Conservation (phyloP, 2,329 filamentous ascomycete species). For the Talaromyces albobiverticillius region DNA sequence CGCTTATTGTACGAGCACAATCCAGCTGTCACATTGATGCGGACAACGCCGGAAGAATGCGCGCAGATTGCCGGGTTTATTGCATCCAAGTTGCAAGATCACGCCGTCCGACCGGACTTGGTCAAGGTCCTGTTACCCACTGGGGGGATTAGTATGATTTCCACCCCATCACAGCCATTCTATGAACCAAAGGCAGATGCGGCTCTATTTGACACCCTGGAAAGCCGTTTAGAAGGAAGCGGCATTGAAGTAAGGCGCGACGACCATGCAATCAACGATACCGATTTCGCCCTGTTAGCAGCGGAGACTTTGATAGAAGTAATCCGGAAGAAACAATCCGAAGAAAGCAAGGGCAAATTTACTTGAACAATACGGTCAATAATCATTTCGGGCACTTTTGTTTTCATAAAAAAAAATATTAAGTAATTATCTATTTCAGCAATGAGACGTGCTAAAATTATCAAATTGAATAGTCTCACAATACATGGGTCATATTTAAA, state of each 20-base stretch:
- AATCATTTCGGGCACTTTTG: no score
- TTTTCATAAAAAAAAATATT: no score
- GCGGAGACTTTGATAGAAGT: conserved; percentile 24
- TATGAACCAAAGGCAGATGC: conserved; percentile 49
- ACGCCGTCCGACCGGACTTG: conserved; percentile 37
- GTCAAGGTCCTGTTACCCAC: conserved; percentile 59
- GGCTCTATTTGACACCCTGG: conserved; percentile 48
- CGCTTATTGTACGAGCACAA: conserved; percentile 64
- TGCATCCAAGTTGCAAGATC: conserved; percentile 48
- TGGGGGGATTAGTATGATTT: conserved; percentile 61
- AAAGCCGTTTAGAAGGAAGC: conserved; percentile 47
- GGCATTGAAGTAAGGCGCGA: conserved; percentile 52
- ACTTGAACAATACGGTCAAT: no score
- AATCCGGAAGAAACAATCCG: conserved; percentile 13
- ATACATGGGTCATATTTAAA: neutral
- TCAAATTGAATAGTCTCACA: neutral
- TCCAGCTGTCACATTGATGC: conserved; percentile 63
- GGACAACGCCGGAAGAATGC: conserved; percentile 60
- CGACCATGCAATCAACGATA: conserved; percentile 30
- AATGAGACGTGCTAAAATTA: neutral
- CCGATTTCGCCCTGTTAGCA: conserved; percentile 25
- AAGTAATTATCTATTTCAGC: neutral
- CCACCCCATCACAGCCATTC: conserved; percentile 54
- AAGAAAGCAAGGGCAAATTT: neutral
- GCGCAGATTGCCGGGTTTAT: conserved; percentile 56